These are phyloP conservation scores for Quillaja saponaria DNA, from an alignment of 306 rosid species.

Conservation along the genomic window DNA sequence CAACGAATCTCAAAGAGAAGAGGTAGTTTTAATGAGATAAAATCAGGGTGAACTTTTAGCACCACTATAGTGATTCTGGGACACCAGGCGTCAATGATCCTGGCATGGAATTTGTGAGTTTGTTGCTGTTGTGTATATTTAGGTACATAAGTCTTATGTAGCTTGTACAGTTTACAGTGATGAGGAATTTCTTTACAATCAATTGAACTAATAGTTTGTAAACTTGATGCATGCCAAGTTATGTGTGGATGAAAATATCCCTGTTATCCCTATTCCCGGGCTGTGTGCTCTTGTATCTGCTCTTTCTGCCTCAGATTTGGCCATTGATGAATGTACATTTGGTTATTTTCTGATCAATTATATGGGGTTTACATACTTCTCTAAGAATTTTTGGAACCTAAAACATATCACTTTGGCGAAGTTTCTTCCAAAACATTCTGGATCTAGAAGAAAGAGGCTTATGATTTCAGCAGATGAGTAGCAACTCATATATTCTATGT, in stretches of 20 bases:
- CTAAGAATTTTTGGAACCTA: constrained; percentile 13
- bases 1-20: constrained; percentile 86
- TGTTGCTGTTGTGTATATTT: background rate
- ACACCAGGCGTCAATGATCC: constrained; percentile 95
- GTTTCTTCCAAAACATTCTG: constrained; percentile 78
- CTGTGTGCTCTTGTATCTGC: constrained; percentile 91
- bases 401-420: constrained; percentile 54
- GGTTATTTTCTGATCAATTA: constrained; percentile 48
- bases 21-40: constrained; percentile 74
- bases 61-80: constrained; percentile 84
- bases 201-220: background rate
- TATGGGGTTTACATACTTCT: constrained; percentile 1
- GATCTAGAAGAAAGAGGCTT: constrained; percentile 77
- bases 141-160: background rate
- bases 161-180: no score
- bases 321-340: constrained; percentile 76
- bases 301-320: constrained; percentile 83
- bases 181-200: background rate
- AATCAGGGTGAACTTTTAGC: constrained; percentile 88
- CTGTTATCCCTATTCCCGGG: constrained; percentile 85
- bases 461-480: constrained; percentile 66
- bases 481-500: constrained; percentile 85
- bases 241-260: constrained; percentile 71
- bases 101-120: constrained; percentile 78
- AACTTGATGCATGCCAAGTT: constrained; percentile 68